Evolutionary conservation across 1,284 basidiomycete species (phyloP).

Genomic region (Chalciporus sp.): DNA sequence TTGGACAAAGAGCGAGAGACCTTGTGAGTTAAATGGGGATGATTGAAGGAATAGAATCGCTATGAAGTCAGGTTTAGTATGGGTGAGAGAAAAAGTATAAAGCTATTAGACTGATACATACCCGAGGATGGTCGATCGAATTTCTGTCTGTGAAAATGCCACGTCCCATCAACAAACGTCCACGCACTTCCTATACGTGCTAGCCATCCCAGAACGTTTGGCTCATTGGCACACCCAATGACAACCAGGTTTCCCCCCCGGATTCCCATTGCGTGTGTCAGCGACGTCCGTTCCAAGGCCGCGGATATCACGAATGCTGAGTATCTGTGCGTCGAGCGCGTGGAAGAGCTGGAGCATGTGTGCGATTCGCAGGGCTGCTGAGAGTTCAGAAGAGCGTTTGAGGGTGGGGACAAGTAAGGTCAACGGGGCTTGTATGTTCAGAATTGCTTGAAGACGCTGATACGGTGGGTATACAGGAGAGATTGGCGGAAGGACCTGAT

Average conservation of each 20-base stretch:
- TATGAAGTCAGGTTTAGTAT: conserved; percentile 16
- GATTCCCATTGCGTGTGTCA: background rate
- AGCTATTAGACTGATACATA: conserved; percentile 4
- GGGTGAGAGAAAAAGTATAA: background rate
- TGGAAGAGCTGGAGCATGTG: conserved; percentile 73
- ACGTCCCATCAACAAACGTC: conserved; percentile 16
- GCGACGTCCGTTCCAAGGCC: conserved; percentile 30
- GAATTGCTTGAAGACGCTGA: conserved; percentile 62
- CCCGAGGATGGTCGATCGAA: conserved; percentile 34
- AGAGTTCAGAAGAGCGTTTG: conserved; percentile 41
- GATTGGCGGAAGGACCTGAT: background rate
- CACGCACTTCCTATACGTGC: conserved; percentile 21
- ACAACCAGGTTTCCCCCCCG: conserved; percentile 59
- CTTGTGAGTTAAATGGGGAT: conserved; percentile 49
- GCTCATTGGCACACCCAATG: conserved; percentile 45
- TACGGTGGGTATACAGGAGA: conserved; percentile 10
- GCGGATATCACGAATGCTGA: conserved; percentile 43
- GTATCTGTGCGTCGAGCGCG: conserved; percentile 65
- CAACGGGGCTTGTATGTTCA: conserved; percentile 55
- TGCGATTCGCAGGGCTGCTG: conserved; percentile 60
- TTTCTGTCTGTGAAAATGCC: conserved; percentile 19
- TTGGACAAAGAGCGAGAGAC: conserved; percentile 59
- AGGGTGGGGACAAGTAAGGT: conserved; percentile 55
- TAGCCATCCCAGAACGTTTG: conserved; percentile 34
- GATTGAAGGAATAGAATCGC: conserved; percentile 73